phyloP scores from a whole-genome alignment of 345 rosid genomes.

The Acer negundo region DNA sequence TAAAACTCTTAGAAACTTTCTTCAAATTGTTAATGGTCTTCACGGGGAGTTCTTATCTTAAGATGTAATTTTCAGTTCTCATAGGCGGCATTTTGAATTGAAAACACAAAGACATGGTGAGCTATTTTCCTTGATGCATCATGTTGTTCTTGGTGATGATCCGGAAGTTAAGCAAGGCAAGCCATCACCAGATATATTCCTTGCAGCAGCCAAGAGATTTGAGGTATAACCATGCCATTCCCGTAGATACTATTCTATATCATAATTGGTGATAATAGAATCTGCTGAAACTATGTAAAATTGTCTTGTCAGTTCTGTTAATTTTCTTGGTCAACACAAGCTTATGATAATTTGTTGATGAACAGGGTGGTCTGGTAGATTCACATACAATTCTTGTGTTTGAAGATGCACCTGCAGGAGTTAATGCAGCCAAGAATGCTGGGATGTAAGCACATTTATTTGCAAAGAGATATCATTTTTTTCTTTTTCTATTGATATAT shows the following conservation, averaged over 20 bases:
- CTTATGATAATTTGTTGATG: conserved; percentile 23
- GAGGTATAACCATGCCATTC: conserved; percentile 49
- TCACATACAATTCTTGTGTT: conserved; percentile 61
- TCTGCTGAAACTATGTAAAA: not conserved
- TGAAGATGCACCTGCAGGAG: conserved; percentile 98
- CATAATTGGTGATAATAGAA: not conserved
- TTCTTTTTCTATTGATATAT: conserved; percentile 5
- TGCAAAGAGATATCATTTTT: not conserved
- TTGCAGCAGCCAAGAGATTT: conserved; percentile 91
- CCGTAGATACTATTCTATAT: conserved; percentile 3
- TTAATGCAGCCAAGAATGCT: conserved; percentile 83
- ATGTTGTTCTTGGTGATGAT: conserved; percentile 87
- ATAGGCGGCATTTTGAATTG: conserved; percentile 71
- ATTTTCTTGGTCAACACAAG: conserved; percentile 12
- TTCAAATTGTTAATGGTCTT: not conserved
- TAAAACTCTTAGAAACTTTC: not conserved
- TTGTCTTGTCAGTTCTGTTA: conserved; percentile 15
- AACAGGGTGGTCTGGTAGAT: conserved; percentile 67
- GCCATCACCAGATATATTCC: conserved; percentile 85
- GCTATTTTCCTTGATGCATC: conserved; percentile 92
- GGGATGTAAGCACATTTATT: conserved; percentile 70
- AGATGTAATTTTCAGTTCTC: conserved; percentile 55
- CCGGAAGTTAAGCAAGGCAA: conserved; percentile 95
- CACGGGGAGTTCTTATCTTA: not conserved
- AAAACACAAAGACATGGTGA: conserved; percentile 80